phyloP scores from a whole-genome alignment of 2,329 filamentous ascomycete species.

The Cladophialophora exuberans region DNA sequence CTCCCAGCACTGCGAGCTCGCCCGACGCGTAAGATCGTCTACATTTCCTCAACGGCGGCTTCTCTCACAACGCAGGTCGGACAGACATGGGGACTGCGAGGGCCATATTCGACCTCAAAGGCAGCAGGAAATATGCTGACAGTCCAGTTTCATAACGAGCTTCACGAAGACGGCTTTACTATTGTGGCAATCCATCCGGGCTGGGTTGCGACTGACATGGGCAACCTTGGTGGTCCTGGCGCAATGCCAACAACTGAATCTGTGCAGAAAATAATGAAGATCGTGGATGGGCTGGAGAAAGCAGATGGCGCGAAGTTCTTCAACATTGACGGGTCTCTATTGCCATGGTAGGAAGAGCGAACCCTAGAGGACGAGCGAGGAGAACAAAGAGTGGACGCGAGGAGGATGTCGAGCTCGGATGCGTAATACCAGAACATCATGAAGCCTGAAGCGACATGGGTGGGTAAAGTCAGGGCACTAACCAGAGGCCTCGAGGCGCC shows the following conservation, averaged over 20 bases:
- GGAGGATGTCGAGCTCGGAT: too few relatives aligned
- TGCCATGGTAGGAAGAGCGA: slow-evolving; percentile 9
- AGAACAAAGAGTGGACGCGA: too few relatives aligned
- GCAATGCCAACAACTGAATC: slow-evolving; percentile 14
- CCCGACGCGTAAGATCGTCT: slow-evolving; percentile 10
- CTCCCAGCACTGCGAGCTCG: slow-evolving; percentile 10
- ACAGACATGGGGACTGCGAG: slow-evolving; percentile 7
- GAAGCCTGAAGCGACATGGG: too few relatives aligned
- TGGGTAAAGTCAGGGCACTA: too few relatives aligned
- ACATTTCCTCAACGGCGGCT: slow-evolving; percentile 16
- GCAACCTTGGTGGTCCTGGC: slow-evolving; percentile 4
- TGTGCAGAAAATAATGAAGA: slow-evolving; percentile 14
- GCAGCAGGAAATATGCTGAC: slow-evolving; percentile 22
- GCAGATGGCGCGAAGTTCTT: slow-evolving; percentile 15
- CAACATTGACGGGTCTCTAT: slow-evolving; percentile 18
- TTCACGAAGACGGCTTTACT: slow-evolving; percentile 14
- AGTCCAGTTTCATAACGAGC: slow-evolving; percentile 20
- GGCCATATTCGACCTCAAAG: slow-evolving; percentile 16
- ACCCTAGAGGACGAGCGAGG: background rate
- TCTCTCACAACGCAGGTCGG: slow-evolving; percentile 12
- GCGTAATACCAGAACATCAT: too few relatives aligned
- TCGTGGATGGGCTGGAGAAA: slow-evolving; percentile 4
- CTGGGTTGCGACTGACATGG: slow-evolving; percentile 20
- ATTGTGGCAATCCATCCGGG: slow-evolving; percentile 15
- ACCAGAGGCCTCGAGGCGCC: too few relatives aligned